Base-by-base conservation (phyloP, 2,329 filamentous ascomycete genomes). In the Periconia sp. region DNA sequence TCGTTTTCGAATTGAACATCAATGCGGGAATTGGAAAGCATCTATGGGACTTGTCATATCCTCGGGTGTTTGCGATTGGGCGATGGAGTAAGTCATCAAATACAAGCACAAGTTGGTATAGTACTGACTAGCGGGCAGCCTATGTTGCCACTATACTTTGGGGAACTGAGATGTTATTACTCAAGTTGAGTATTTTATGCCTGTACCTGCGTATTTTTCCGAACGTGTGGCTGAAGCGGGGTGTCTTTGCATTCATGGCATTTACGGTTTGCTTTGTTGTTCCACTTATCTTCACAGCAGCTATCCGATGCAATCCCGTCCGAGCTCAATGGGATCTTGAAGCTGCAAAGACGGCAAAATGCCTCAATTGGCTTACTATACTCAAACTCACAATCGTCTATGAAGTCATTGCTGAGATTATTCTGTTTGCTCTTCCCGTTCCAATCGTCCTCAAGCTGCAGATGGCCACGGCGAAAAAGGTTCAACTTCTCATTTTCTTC, bases 241-340 rank as follows among this genome's bases (percentile, higher is more conserved):
- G 13, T 20, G n/a, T 19, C 42, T 19, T 20, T 45, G 42, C 42
- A 10, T 45, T 45, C 11, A 45, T 45, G 42, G 42, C 42, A 45
- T 45, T 45, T 20, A 20, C 42, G n/a, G n/a, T n/a, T 23, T 45
- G 42, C 19, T 45, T 19, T 7, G 17, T 20, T 45, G 42, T 45
- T 45, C 42, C 42, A 10, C 42, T 45, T 45, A 13, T 45, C 27
- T 9, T 45, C 42, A 23, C 42, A 23, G 42, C 42, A 45, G 42
- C 42, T 45, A 20, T 45, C 19, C 42, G 42, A 45, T 45, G 42
- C n/a, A 45, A 45, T 45, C 42, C 42, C 23, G 42, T 45, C 42
- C 42, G 42, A 45, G 42, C 42, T 45, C 42, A 45, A 45, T 45
- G 42, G 42, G 42, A 45, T 20, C n/a, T 45, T 45, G 42, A 45